phyloP scores from a whole-genome alignment of 176 grass and related monocot genomes.

The sorghum (Sorghum bicolor) region DNA sequence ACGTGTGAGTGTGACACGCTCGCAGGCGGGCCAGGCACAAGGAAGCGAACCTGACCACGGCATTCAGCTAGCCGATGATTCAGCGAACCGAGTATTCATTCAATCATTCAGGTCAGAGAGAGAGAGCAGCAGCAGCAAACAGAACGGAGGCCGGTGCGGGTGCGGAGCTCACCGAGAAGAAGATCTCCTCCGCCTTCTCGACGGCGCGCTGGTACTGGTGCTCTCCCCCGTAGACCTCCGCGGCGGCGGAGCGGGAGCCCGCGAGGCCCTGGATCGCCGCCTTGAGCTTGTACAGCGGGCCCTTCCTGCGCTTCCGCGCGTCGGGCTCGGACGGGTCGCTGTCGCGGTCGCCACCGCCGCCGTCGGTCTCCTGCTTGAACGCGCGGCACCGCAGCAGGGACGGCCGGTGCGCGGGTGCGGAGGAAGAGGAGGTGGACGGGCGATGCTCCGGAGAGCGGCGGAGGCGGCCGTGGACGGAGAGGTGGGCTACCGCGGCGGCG shows the following conservation, averaged over 20 bases:
- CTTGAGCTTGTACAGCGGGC: slow-evolving; percentile 81
- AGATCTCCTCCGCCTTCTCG: slow-evolving; percentile 93
- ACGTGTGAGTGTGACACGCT: not conserved
- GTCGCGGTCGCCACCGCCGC: slow-evolving; percentile 24
- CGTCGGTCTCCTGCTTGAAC: slow-evolving; percentile 49
- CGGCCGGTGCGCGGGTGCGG: slow-evolving; percentile 14
- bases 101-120: too few species aligned
- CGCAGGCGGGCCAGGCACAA: too few species aligned
- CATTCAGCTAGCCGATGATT: not conserved
- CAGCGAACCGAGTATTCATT: not conserved
- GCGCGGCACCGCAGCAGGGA: slow-evolving; percentile 47
- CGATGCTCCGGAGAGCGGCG: slow-evolving; percentile 20
- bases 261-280: slow-evolving; percentile 60
- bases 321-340: slow-evolving; percentile 26
- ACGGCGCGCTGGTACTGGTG: slow-evolving; percentile 73
- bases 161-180: slow-evolving; percentile 80
- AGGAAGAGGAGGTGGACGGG: not conserved
- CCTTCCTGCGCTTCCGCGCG: slow-evolving; percentile 56
- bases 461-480: slow-evolving; percentile 35
- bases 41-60: not conserved
- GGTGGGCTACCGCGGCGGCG: slow-evolving; percentile 47
- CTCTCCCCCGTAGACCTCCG: slow-evolving; percentile 49
- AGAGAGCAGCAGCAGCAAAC: not conserved
- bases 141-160: slow-evolving; percentile 34
- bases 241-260: slow-evolving; percentile 43